Conservation (phyloP, 768 basidiomycete species). For the Imleria badia region DNA sequence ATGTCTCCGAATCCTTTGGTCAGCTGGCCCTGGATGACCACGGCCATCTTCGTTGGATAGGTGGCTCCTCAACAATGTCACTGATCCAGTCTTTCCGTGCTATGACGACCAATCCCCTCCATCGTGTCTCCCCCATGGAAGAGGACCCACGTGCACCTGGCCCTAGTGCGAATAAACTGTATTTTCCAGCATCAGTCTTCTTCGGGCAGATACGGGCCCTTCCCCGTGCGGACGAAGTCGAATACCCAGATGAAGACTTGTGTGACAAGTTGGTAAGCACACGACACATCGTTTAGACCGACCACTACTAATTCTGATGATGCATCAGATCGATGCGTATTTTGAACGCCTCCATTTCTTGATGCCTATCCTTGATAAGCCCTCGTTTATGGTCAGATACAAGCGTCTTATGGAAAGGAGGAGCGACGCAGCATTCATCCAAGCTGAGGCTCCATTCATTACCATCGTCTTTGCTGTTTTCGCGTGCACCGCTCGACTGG, state of each 20-base stretch:
- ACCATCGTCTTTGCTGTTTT: conserved; percentile 86
- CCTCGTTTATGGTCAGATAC: conserved; percentile 75
- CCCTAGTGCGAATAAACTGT: conserved; percentile 79
- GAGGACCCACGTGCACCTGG: conserved; percentile 79
- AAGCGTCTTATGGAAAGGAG: conserved; percentile 70
- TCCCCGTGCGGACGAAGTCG: conserved; percentile 81
- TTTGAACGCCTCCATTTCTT: conserved; percentile 86
- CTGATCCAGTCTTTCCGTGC: conserved; percentile 86
- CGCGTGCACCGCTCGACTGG: conserved; percentile 80
- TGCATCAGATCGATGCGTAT: conserved; percentile 75
- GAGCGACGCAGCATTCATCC: conserved; percentile 49
- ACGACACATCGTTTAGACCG: conserved; percentile 13
- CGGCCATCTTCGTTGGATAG: conserved; percentile 90
- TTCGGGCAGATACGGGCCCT: conserved; percentile 84
- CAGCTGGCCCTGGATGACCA: conserved; percentile 88
- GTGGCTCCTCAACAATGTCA: conserved; percentile 89
- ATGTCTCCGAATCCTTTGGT: conserved; percentile 82
- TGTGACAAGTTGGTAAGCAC: conserved; percentile 79
- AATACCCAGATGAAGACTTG: conserved; percentile 80
- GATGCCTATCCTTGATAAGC: conserved; percentile 86
- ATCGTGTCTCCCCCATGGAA: conserved; percentile 81
- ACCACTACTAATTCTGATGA: conserved; percentile 23
- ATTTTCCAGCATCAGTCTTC: conserved; percentile 85
- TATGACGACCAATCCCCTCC: conserved; percentile 67
- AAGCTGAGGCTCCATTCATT: conserved; percentile 71